A percentile compares a stretch with the other conserved stretches of the same genome.
phyloP scores from a whole-genome alignment of 441 rosid genomes.

The Erysimum pusillum region DNA sequence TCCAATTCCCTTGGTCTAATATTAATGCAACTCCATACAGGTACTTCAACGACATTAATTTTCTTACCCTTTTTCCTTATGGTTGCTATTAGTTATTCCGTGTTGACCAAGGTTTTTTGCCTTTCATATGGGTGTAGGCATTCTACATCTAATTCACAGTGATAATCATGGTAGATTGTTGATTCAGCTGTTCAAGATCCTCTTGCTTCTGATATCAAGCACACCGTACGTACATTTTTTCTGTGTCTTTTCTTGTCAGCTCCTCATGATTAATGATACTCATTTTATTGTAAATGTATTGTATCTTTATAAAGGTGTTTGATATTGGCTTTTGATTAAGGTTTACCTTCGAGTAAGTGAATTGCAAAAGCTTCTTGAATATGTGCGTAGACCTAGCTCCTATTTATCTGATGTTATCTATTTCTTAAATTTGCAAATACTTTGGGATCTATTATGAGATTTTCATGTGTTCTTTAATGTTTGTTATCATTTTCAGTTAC shows the following conservation, averaged over 20 bases:
- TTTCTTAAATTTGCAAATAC: conserved; percentile 1
- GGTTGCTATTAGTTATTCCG: conserved; percentile 26
- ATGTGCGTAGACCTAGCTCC: conserved; percentile 7
- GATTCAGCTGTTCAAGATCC: conserved; percentile 78
- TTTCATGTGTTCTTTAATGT: conserved; percentile 35
- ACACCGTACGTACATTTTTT: conserved; percentile 79
- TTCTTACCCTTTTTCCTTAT: conserved; percentile 24
- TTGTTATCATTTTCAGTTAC: conserved; percentile 62
- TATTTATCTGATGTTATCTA: conserved; percentile 26
- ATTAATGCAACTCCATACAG: conserved; percentile 90
- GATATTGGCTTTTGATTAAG: conserved; percentile 26
- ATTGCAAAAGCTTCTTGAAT: conserved; percentile 20
- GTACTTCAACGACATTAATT: conserved; percentile 51
- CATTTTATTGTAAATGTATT: conserved; percentile 25
- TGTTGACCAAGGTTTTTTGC: conserved; percentile 29
- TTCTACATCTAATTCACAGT: conserved; percentile 72
- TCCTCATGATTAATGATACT: conserved; percentile 22
- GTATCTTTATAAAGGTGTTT: conserved; percentile 11
- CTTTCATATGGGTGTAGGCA: conserved; percentile 59
- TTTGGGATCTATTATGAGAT: conserved; percentile 35
- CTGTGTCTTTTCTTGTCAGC: conserved; percentile 23
- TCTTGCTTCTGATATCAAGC: conserved; percentile 78
- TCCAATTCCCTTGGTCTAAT: conserved; percentile 90
- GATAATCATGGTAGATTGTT: conserved; percentile 80
- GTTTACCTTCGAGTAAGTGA: conserved; percentile 23